Conservation (phyloP, 2,329 filamentous ascomycete species). For the Geosmithia flava region DNA sequence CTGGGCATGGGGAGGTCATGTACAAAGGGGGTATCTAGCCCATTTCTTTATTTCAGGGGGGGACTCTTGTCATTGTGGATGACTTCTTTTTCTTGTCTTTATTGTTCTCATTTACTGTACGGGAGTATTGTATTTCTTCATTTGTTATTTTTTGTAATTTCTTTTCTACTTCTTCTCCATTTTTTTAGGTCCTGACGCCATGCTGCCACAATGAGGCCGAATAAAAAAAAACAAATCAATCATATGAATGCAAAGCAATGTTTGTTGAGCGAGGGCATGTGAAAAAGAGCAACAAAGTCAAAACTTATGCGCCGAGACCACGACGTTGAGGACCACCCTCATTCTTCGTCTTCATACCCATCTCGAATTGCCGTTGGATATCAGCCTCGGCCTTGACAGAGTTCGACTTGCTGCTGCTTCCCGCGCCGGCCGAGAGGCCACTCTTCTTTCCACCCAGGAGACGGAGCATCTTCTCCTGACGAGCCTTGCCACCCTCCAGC, state of each 20-base stretch:
- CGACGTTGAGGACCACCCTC: constrained; percentile 34
- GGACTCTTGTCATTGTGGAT: too few species aligned
- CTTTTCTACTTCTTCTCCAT: constrained; percentile 3
- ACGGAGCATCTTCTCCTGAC: constrained; percentile 44
- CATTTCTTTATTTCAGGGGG: too few species aligned
- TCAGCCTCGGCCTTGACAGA: constrained; percentile 33
- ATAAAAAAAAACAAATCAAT: background rate
- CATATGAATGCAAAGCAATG: background rate
- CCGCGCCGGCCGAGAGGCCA: constrained; percentile 10
- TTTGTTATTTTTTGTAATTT: background rate
- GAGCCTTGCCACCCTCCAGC: constrained; percentile 34
- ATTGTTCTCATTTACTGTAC: too few species aligned
- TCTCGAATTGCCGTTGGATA: constrained; percentile 43
- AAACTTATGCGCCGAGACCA: constrained; percentile 36
- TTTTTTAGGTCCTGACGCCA: constrained; percentile 12
- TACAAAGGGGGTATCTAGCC: too few species aligned
- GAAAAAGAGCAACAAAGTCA: background rate
- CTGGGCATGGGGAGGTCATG: too few species aligned
- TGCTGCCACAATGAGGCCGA: constrained; percentile 6
- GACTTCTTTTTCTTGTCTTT: background rate
- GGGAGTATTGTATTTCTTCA: too few species aligned
- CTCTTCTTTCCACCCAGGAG: constrained; percentile 41
- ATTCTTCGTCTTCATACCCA: constrained; percentile 43
- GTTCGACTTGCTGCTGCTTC: constrained; percentile 14
- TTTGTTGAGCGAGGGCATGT: background rate